Base-by-base conservation (phyloP, 768 basidiomycete species). In the Agaricus subrufescens region DNA sequence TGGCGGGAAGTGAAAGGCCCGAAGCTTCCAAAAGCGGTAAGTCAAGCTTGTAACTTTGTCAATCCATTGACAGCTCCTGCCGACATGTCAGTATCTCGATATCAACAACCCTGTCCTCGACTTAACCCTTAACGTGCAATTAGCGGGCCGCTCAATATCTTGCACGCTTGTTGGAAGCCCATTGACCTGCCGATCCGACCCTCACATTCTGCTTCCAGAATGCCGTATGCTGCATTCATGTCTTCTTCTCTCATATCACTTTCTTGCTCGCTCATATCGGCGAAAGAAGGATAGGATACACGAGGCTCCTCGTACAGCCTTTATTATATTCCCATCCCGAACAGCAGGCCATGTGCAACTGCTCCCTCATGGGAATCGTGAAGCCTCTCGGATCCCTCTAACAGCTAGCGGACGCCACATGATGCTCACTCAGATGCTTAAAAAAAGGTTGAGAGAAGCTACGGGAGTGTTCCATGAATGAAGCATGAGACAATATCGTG, bases 231-330 rank as follows among this genome's bases (percentile, higher is more conserved):
- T 46, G 25, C 39, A 27, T 26, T 19, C 19, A 19, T 47, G 12
- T 14, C 54, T 56, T 56, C 54, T 56, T 49, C 49, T 55, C 54
- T 10, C 54, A 56, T 48, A 40, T 29, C 40, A 42, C 40, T 30
- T 14, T 34, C 47, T n/a, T 40, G 29, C 3, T 27, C 39, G 31
- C 31, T 30, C 25, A 12, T 12, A 29, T 26, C 42, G 15, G 50
- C 25, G 11, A 27, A 38, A 6, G 25, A 44, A 11, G 27, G 11
- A 12, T n/a, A 29, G 29, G 38, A 38, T 56, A 42, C 34, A 49
- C 47, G 37, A 40, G 40, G 31, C n/a, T 19, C 26, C 19, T 11
- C 15, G 12, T 37, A 38, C 44, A 30, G n/a, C 46, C n/a, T 3
- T 31, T n/a, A 29, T 39, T 10, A 30, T 29, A 6, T 45, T 52